Conservation (phyloP, 495 filamentous ascomycete species). For the Staphylotrichum tortipilum region DNA sequence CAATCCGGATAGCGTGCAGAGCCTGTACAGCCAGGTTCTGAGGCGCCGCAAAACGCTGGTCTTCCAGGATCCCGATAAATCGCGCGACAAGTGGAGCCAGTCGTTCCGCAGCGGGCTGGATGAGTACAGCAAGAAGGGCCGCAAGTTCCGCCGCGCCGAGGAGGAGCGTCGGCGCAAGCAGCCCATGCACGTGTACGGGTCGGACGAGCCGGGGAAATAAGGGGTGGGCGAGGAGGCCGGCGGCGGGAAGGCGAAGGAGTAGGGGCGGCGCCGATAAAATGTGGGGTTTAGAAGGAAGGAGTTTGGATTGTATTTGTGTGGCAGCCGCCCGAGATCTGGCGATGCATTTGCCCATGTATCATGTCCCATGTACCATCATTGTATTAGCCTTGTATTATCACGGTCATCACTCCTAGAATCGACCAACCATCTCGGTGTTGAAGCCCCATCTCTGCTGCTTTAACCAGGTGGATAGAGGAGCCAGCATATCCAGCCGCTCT, state of each 20-base stretch:
- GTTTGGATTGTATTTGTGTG: too few species aligned
- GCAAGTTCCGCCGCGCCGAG: conserved; percentile 20
- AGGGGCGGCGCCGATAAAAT: neutral
- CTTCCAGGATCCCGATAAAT: conserved; percentile 18
- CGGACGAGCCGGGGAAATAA: conserved; percentile 6
- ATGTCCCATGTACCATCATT: too few species aligned
- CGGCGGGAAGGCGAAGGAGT: neutral
- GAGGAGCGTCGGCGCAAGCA: conserved; percentile 2
- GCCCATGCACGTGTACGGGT: conserved; percentile 28
- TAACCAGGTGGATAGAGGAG: too few species aligned
- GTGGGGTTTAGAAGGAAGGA: too few species aligned
- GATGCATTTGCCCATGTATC: too few species aligned
- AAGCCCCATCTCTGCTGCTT: too few species aligned
- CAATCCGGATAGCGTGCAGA: conserved; percentile 24
- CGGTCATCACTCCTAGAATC: too few species aligned
- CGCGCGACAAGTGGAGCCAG: conserved; percentile 30
- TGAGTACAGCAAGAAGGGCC: conserved; percentile 19
- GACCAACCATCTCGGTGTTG: too few species aligned
- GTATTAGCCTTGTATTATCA: too few species aligned
- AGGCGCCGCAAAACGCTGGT: conserved; percentile 42
- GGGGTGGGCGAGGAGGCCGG: neutral
- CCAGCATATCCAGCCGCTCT: too few species aligned
- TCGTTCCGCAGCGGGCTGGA: conserved; percentile 30
- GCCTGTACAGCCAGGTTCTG: conserved; percentile 43
- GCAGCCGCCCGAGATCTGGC: too few species aligned